These are phyloP conservation scores for Helenozyma baotianmanensis DNA, from an alignment of 805 yeast genomes.

Conservation along the genomic window DNA sequence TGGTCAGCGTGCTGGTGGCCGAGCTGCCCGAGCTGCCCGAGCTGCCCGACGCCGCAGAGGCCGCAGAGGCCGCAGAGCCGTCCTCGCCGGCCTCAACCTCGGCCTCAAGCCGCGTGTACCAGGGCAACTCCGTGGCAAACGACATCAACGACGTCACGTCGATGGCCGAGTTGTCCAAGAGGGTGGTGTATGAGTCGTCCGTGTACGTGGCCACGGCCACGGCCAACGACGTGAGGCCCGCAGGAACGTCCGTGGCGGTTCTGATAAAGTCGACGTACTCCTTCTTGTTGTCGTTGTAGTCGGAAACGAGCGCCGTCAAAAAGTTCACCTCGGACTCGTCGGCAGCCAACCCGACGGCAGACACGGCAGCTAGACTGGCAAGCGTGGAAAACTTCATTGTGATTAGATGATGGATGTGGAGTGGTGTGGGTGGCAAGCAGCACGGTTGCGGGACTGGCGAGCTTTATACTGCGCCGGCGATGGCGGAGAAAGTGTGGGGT, in stretches of 20 bases:
- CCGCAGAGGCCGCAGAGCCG: conserved; percentile 3
- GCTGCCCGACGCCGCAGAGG: conserved; percentile 1
- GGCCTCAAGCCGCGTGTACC: conserved; percentile 25
- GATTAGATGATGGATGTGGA: not conserved
- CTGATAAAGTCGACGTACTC: conserved; percentile 30
- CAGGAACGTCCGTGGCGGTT: conserved; percentile 24
- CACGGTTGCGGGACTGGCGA: no score
- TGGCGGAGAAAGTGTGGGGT: no score
- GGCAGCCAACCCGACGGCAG: conserved; percentile 7
- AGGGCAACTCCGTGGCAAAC: conserved; percentile 31
- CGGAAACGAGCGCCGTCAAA: conserved; percentile 34
- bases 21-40: conserved; percentile 1
- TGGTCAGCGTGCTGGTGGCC: not conserved
- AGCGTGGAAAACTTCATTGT: conserved; percentile 18
- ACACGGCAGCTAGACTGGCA: conserved; percentile 8
- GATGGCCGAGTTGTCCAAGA: conserved; percentile 19
- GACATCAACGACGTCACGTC: conserved; percentile 20
- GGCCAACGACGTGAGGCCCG: conserved; percentile 28
- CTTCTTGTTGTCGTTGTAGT: conserved; percentile 25
- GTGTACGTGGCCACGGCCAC: conserved; percentile 35
- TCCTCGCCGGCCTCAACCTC: conserved; percentile 11
- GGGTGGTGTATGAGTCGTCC: conserved; percentile 42
- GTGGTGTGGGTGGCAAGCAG: no score
- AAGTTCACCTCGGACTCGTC: conserved; percentile 15
- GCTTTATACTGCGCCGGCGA: no score